Evolutionary conservation across 768 basidiomycete genomes (phyloP).

Genomic region (Atractiella rhizophila): DNA sequence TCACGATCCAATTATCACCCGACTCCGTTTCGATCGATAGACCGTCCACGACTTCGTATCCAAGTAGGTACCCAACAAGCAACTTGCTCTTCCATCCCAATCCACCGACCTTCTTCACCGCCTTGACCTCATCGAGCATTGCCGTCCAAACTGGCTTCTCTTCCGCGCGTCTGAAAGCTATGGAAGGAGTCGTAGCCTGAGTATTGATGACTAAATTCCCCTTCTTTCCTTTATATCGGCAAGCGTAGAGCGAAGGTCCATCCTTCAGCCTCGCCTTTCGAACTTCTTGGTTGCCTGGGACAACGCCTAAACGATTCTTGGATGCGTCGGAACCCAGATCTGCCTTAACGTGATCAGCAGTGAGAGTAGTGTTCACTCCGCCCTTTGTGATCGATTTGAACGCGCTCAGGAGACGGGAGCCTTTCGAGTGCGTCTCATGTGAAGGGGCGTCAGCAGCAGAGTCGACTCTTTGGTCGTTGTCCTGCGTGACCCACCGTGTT

Average conservation of each 20-base stretch:
- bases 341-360: constrained; percentile 21
- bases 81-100: constrained; percentile 25
- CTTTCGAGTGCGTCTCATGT: too few relatives aligned
- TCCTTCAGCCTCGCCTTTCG: too few relatives aligned
- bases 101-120: constrained; percentile 22
- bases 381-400: constrained; percentile 20
- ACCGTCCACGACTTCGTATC: constrained; percentile 16
- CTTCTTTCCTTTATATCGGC: constrained; percentile 19
- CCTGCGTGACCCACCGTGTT: constrained; percentile 6
- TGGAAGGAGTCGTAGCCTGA: constrained; percentile 20
- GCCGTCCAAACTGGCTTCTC: too few relatives aligned
- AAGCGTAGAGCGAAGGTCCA: background rate
- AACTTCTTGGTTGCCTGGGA: constrained; percentile 9
- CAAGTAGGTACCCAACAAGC: constrained; percentile 21
- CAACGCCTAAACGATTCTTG: constrained; percentile 20
- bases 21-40: constrained; percentile 17
- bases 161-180: too few relatives aligned
- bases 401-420: too few relatives aligned
- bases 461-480: too few relatives aligned
- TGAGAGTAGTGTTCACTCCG: constrained; percentile 18
- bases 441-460: too few relatives aligned
- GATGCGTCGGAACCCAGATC: constrained; percentile 18
- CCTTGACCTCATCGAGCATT: constrained; percentile 17
- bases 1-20: constrained; percentile 16
- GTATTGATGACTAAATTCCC: constrained; percentile 19